Conservation (phyloP, 2,329 filamentous ascomycete genomes). For the Emergomyces orientalis region DNA sequence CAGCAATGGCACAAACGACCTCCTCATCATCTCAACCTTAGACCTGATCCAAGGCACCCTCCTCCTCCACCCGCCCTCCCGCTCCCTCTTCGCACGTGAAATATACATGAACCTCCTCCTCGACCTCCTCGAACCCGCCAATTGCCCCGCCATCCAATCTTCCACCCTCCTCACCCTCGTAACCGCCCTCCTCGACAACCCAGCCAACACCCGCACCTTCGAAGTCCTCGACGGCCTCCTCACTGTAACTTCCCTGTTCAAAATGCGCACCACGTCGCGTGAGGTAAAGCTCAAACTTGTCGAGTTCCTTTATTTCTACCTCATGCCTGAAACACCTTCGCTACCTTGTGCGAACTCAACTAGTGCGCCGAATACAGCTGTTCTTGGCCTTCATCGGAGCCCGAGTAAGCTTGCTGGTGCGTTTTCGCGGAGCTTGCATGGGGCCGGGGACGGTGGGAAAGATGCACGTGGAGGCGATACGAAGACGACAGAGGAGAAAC, state of each 20-base stretch:
- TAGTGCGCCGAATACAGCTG: conserved; percentile 32
- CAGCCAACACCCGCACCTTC: conserved; percentile 82
- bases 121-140: conserved; percentile 84
- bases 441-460: conserved; percentile 24
- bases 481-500: conserved; percentile 72
- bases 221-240: conserved; percentile 85
- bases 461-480: conserved; percentile 30
- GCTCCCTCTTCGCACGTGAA: conserved; percentile 76
- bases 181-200: conserved; percentile 74
- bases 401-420: conserved; percentile 58
- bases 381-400: conserved; percentile 52
- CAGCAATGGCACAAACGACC: conserved; percentile 71
- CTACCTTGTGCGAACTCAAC: conserved; percentile 16
- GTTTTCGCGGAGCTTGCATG: conserved; percentile 39
- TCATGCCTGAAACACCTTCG: conserved; percentile 73
- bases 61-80: conserved; percentile 81
- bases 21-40: conserved; percentile 77
- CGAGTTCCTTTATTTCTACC: conserved; percentile 96
- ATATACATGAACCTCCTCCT: conserved; percentile 95
- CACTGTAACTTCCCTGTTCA: conserved; percentile 87
- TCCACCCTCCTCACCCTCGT: conserved; percentile 84
- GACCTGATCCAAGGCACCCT: conserved; percentile 83
- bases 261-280: conserved; percentile 70
- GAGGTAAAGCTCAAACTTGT: conserved; percentile 94
- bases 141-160: conserved; percentile 85